Conservation (phyloP, 2,329 filamentous ascomycete genomes). For the Tricladium varicosporioides region DNA sequence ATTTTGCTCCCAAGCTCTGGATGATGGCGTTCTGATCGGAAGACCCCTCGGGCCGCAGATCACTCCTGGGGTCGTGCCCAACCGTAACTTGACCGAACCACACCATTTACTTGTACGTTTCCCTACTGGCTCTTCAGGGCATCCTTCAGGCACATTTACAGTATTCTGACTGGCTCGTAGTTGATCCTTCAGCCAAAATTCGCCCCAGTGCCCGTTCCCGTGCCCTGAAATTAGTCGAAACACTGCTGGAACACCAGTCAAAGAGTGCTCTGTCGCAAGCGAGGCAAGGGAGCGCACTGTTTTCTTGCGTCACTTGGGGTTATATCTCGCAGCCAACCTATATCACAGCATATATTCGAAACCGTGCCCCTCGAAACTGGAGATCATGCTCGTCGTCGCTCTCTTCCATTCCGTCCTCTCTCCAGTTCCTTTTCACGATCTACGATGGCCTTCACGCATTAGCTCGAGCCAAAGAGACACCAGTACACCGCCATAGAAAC, state of each 20-base stretch:
- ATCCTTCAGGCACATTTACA: conserved; percentile 2
- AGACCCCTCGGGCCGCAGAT: neutral
- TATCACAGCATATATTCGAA: conserved; percentile 14
- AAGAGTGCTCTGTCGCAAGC: neutral
- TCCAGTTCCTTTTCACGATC: conserved; percentile 6
- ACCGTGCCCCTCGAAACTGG: conserved; percentile 9
- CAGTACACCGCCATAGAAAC: conserved; percentile 22
- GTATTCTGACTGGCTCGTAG: neutral
- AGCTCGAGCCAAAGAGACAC: conserved; percentile 15
- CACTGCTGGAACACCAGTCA: conserved; percentile 16
- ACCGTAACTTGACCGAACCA: too few species aligned
- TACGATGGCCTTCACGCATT: conserved; percentile 20
- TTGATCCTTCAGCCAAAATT: neutral
- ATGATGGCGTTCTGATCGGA: too few species aligned
- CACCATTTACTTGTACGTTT: too few species aligned
- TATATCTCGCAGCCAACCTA: neutral
- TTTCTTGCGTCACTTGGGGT: neutral
- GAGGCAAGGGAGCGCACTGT: neutral
- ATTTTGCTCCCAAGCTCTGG: neutral
- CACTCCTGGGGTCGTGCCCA: neutral
- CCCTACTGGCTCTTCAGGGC: neutral
- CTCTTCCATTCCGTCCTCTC: conserved; percentile 2
- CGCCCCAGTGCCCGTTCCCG: neutral
- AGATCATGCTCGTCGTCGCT: conserved; percentile 21
- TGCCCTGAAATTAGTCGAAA: conserved; percentile 20